Base-by-base conservation (phyloP, 2,329 filamentous ascomycete genomes). In the Alternaria sp. region DNA sequence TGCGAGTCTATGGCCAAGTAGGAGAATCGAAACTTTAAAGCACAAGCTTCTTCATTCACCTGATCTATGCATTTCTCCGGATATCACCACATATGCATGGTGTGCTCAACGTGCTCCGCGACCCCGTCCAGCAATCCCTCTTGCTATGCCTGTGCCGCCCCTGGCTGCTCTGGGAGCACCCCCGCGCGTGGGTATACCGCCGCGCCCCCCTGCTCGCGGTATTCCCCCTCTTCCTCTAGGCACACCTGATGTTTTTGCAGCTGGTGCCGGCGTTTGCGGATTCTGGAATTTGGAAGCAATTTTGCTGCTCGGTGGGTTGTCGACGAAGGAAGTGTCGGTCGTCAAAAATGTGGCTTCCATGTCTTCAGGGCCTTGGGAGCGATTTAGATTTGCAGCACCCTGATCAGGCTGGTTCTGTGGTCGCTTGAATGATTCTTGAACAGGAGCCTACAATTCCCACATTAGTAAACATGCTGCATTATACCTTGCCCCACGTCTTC, bases 261-360 rank as follows among this genome's bases (percentile, higher is more conserved):
- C 65, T 9, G 71, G 68, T n/a, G 72, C 66, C 2, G 75, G 74
- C 1, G 79, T 74, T 10, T 69, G 76, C 1, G 79, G 77, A 14
- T 75, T 78, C 22, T 76, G 72, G 60, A 79, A 81, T 60, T 78
- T 83, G 60, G 74, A 78, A 5, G 78, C 76, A 2, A 79, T 74
- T 70, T 85, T 87, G 30, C 81, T 83, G 38, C 85, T 85, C 5
- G 86, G 85, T 8, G 93, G 94, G 71, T 97, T 92, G 34, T 97
- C 93, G 57, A 97, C 88, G 74, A 97, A 97, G 2, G 92, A 92
- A 6, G 91, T 96, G 74, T 97, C 93, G 11, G 92, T 97, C 25
- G 94, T 97, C 89, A 97, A 87, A 73, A 97, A 97, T 0, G 94
- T 97, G 53, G 91, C 91, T 70, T 97, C 94, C 16, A 81, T 81